These are phyloP conservation scores for Amanita rimosa DNA, from an alignment of 768 basidiomycete species.

Conservation along the genomic window DNA sequence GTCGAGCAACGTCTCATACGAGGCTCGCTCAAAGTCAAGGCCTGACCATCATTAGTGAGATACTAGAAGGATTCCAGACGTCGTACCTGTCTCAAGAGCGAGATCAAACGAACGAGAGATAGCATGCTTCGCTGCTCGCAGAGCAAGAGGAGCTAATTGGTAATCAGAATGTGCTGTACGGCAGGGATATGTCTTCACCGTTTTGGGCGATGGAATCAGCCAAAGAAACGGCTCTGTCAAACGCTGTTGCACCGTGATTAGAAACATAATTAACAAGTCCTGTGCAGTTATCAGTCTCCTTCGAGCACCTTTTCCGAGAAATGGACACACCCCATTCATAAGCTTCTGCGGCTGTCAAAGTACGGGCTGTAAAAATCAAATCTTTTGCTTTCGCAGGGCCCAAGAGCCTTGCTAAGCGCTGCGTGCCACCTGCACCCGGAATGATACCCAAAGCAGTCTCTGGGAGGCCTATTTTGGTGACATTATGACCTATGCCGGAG, in stretches of 20 bases:
- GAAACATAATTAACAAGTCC: constrained; percentile 80
- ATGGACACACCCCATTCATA: constrained; percentile 49
- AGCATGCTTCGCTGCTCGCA: constrained; percentile 81
- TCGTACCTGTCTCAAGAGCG: constrained; percentile 60
- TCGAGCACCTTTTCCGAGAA: constrained; percentile 1
- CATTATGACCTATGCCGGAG: constrained; percentile 34
- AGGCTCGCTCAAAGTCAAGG: constrained; percentile 84
- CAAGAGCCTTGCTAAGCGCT: constrained; percentile 66
- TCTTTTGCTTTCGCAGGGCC: constrained; percentile 78
- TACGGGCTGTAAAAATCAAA: constrained; percentile 73
- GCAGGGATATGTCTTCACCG: constrained; percentile 29
- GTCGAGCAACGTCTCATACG: constrained; percentile 71
- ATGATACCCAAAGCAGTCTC: constrained; percentile 76
- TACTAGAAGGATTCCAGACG: not conserved
- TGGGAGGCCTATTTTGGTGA: constrained; percentile 82
- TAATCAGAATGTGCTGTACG: not conserved
- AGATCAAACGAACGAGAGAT: constrained; percentile 75
- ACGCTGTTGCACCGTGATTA: constrained; percentile 42
- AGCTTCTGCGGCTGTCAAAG: constrained; percentile 57
- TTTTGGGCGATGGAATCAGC: constrained; percentile 58
- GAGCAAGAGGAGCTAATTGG: constrained; percentile 64
- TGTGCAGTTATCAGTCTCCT: constrained; percentile 22
- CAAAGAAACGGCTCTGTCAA: constrained; percentile 60
- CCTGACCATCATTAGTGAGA: constrained; percentile 25
- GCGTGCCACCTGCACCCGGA: constrained; percentile 86